Evolutionary conservation across 2,329 filamentous ascomycete species (phyloP), one percentile per base, ranked within the genome.

Genomic region (Colletotrichum euphorbiae): DNA sequence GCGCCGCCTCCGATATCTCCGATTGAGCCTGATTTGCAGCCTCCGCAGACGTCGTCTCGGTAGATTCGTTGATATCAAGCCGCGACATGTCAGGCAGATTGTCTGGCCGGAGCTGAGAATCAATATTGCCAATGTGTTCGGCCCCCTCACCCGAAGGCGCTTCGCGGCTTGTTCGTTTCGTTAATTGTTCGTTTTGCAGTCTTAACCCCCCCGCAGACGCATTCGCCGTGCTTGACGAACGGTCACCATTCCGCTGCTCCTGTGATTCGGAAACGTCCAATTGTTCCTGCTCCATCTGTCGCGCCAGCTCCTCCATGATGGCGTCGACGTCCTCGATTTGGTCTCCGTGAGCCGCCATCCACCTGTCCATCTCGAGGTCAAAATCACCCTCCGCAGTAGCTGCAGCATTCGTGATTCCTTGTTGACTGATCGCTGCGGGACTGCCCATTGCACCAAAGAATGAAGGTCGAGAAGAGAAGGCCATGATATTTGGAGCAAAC

Each of bases 221-320:
- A 9, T 38, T 13, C 12, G 33, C 33, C 8, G 33, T 38, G 33
- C 33, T 38, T 38, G 33, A 9, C 33, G 33, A 38, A 38, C 2
- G 8, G 8, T 38, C 33, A 38, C 8, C 33, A 13, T 38, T 38
- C 12, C 12, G 33, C 12, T 38, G 33, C 8, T 38, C 33, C 12
- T 38, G 33, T 38, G 33, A 13, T 38, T 38, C 33, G 8, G 8
- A 13, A 12, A 12, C 33, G 12, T 13, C 33, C 12, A 38, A 33
- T 9, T 46, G 24, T 28, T 67, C 45, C 33, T 66, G 48, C 45
- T 81, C 79, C 8, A 82, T 72, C 62, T 83, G 80, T 12, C 74
- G 75, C 6, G 81, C 81, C 71, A 83, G 77, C 62, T 80, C 76
- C 40, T 82, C 80, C 79, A 83, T 82, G 60, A 79, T 77, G 19